Base-by-base conservation (phyloP, 2,329 filamentous ascomycete genomes). In the Aspergillus japonicus region DNA sequence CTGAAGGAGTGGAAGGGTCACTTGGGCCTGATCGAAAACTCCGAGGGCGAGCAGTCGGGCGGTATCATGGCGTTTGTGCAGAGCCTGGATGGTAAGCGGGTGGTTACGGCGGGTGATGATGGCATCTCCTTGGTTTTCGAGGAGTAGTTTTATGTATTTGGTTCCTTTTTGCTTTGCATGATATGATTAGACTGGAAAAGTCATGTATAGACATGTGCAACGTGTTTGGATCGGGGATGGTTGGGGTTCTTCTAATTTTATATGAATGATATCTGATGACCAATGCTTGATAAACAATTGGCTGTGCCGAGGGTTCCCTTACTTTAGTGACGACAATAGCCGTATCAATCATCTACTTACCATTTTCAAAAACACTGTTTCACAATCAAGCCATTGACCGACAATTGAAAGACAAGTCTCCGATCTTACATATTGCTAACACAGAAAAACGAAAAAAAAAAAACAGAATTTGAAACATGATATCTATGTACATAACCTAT, bases 91-190 rank as follows among this genome's bases (percentile, higher is more conserved):
- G 91, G 91, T 0, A 85, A 87, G 75, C 83, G 87, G 65, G 81
- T 98, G 52, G 84, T 96, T 4, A 98, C 95, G 5, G 95, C 92
- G 2, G 95, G 95, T 24, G 95, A 99, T 78, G 95, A 99, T 68
- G 77, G 77, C 8, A 73, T 82, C 57, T 71, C 76, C 5, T 67
- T 82, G 56, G 75, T 82, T 29, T 82, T 81, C 63, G 77, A 78
- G 62, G 76, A 78, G 54, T 74, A 68, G 62, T 35, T 5, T 12
- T 16, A 35, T 16, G 11, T 35, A 16, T 16, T 35, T 5, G 33
- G 14, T 12, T 26, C 16, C 50, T 50, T 50, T 26, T 39, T 29
- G 2, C 16, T 56, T 39, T 35, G 33, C 33, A 5, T 35, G 31
- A 12, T 10, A 44, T 58, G 35, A 53, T 31, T 61, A 44, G 56